These are phyloP conservation scores for Drechslerella stenobrocha DNA, from an alignment of 2,329 filamentous ascomycete species.

Conservation along the genomic window DNA sequence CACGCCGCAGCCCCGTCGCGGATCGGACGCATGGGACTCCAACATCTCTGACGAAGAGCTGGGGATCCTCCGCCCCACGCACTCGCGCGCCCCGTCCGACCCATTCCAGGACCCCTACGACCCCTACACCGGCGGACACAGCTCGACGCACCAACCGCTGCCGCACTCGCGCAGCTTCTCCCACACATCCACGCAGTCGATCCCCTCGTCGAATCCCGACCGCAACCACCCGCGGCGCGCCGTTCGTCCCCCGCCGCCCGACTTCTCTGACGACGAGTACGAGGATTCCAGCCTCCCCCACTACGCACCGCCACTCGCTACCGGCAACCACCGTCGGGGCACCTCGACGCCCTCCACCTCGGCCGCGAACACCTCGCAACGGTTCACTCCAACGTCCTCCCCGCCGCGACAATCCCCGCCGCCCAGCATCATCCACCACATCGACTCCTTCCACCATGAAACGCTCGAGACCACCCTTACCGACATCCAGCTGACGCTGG, in stretches of 20 bases:
- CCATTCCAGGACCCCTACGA: slow-evolving; percentile 35
- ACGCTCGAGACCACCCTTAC: slow-evolving; percentile 45
- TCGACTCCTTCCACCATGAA: slow-evolving; percentile 46
- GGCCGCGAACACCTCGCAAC: slow-evolving; percentile 29
- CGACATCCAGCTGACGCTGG: slow-evolving; percentile 33
- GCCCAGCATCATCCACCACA: slow-evolving; percentile 44
- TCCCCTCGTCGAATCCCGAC: slow-evolving; percentile 6
- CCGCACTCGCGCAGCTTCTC: slow-evolving; percentile 21
- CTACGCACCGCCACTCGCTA: slow-evolving; percentile 24
- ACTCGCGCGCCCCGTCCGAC: slow-evolving; percentile 33
- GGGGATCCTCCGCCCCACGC: slow-evolving; percentile 28
- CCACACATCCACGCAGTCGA: slow-evolving; percentile 24
- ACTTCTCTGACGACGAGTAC: slow-evolving; percentile 40
- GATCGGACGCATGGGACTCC: slow-evolving; percentile 34
- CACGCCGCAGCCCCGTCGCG: slow-evolving; percentile 27
- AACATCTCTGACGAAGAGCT: slow-evolving; percentile 46
- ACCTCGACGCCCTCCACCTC: slow-evolving; percentile 34
- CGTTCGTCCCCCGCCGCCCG: not conserved
- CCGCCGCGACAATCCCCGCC: slow-evolving; percentile 29
- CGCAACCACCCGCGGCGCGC: slow-evolving; percentile 2
- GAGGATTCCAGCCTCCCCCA: slow-evolving; percentile 28
- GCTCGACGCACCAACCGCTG: too few relatives aligned
- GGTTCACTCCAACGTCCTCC: slow-evolving; percentile 39
- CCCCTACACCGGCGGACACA: slow-evolving; percentile 13
- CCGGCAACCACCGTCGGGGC: slow-evolving; percentile 10